Evolutionary conservation across 345 rosid genomes (phyloP), one percentile per base, ranked within the genome.

Genomic region (Syzygium aromaticum): DNA sequence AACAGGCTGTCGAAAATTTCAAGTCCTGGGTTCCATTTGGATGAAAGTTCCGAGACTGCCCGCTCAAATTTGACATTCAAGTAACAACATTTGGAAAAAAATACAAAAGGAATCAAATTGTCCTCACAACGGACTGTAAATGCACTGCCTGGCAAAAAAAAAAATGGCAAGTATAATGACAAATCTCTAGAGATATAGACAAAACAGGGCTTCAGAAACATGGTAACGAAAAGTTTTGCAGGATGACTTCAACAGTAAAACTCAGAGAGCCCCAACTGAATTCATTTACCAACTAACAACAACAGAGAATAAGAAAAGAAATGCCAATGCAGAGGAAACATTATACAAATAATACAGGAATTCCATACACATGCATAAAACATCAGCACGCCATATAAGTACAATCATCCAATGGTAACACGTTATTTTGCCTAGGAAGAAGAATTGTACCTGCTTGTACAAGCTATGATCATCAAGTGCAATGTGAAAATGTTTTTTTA

Each of bases 401-500:
- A 84, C 43, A 52, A 51, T 30, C 14, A 73, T 73, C 46, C 80
- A 73, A 73, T 73, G 25, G 46, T 73, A 19, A 73, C 49, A 33
- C 5, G 11, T 73, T 73, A 73, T 33, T 73, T 73, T 19, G 23
- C 46, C 25, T 9, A 7, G 38, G 80, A 33, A 30, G 43, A 85
- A 87, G 84, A 88, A 67, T 64, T 86, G 86, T 59, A 96, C 98
- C 95, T 90, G 89, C 77, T 92, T 91, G 89, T 97, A 96, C 89
- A 96, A 87, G 91, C 93, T 93, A 87, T 93, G 95, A 88, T 91
- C 93, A 82, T 90, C 88, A 93, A 95, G 94, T 52, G 86, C 90
- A 86, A 95, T 91, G 3, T 93, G 95, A 80, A 95, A 94, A 90
- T 91, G 94, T 91, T 87, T 95, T 89, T 94, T 95, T 86, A 97